Percentiles rank a stretch among this genome's conserved stretches.
phyloP scores from a whole-genome alignment of 768 basidiomycete genomes.

The Termitomyces sp. region DNA sequence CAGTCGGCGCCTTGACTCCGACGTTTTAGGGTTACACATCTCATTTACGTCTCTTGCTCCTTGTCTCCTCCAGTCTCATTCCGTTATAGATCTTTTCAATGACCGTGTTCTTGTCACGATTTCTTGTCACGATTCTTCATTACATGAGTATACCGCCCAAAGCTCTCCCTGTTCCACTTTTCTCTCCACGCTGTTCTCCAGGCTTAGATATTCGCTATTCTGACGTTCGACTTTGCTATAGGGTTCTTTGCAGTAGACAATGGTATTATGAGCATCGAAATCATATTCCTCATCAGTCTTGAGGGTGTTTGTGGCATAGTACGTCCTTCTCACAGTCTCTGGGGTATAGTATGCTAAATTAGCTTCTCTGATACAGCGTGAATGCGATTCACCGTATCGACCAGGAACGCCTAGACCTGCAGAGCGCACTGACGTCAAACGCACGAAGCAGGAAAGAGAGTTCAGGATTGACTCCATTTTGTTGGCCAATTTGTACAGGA shows the following conservation, averaged over 20 bases:
- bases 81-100: not conserved
- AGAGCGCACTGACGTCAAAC: constrained; percentile 47
- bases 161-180: constrained; percentile 54
- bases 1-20: no score
- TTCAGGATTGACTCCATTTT: constrained; percentile 91
- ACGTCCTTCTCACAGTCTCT: constrained; percentile 27
- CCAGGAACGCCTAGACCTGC: constrained; percentile 57
- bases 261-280: constrained; percentile 39
- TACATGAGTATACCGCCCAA: constrained; percentile 63
- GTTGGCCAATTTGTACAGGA: constrained; percentile 79
- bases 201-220: constrained; percentile 48
- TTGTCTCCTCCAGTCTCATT: not conserved
- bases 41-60: constrained; percentile 25
- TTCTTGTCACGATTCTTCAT: constrained; percentile 79
- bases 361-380: constrained; percentile 44
- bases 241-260: constrained; percentile 49
- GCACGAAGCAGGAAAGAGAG: constrained; percentile 73
- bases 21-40: no score
- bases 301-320: constrained; percentile 98
- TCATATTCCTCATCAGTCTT: constrained; percentile 79
- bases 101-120: constrained; percentile 63
- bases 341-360: not conserved
- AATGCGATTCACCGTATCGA: constrained; percentile 85
- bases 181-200: constrained; percentile 68
- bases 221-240: constrained; percentile 56